phyloP scores from a whole-genome alignment of 2,329 filamentous ascomycete genomes.

The Colletotrichum spaethianum region DNA sequence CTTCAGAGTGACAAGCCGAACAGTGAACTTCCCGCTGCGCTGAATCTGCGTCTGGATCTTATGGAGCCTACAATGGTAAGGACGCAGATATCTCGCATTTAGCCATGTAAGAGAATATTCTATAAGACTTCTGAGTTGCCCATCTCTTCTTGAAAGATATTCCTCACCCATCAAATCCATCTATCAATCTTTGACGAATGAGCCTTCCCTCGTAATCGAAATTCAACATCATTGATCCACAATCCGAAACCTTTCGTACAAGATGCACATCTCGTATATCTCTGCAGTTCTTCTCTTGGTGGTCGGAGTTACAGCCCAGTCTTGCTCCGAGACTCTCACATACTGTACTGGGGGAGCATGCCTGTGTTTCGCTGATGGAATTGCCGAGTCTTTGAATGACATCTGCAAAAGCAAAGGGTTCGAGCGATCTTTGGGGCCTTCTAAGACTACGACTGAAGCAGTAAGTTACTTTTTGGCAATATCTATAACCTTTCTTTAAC shows the following conservation, averaged over 20 bases:
- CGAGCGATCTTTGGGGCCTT: conserved; percentile 18
- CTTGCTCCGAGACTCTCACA: neutral
- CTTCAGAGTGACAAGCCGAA: neutral
- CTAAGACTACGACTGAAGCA: neutral
- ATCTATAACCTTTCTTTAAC: neutral
- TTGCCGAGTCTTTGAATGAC: neutral
- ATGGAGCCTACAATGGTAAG: no score
- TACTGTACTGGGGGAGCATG: conserved; percentile 18
- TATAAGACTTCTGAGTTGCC: neutral
- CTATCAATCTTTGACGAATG: neutral
- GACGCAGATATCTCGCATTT: no score
- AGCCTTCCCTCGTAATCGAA: no score
- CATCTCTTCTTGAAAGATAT: neutral
- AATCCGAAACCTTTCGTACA: neutral
- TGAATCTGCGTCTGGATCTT: neutral
- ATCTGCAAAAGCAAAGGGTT: conserved; percentile 7
- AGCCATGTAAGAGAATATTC: neutral
- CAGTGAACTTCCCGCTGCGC: neutral
- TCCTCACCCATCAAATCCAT: neutral
- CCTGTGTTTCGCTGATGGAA: neutral
- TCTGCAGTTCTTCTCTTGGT: neutral
- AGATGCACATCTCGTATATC: neutral
- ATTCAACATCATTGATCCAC: no score
- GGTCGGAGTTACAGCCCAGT: neutral
- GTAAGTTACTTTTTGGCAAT: neutral